Evolutionary conservation across 192 early-diverging fungal species (phyloP), one percentile per base, ranked within the genome.

Genomic region (Gonapodya prolifera): DNA sequence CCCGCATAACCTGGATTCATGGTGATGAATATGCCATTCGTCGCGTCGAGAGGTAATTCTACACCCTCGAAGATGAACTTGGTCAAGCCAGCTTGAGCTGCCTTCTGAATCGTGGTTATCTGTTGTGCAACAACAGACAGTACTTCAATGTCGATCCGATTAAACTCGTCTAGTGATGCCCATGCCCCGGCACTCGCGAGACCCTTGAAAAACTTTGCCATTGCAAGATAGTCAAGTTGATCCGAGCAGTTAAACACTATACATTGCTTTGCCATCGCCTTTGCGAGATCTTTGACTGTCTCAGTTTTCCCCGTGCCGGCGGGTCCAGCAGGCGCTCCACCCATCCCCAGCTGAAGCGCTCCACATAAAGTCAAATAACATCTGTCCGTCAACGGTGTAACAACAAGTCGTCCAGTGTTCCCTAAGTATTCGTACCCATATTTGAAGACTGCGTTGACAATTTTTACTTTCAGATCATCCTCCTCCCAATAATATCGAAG

Each of bases 1-100:
- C 88, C 88, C 0, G 88, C 88, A 79, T 89, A 89, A 34, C 88
- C 88, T n/a, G 88, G 88, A 82, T 89, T 89, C 88, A 89, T 89
- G n/a, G 88, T 89, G 70, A 89, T 89, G 71, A 89, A 89, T 69
- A 79, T 82, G 76, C 85, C 85, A 31, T 75, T 70, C 16, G 86
- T 84, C n/a, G 84, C 84, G 69, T 89, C 88, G 69, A 89, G 71
- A 35, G 77, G 84, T 45, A 89, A 76, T 77, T 89, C 88, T 2
- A 86, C 88, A 2, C 88, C 88, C 69, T 89, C 88, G 77, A 89
- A 89, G 0, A 82, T 79, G 78, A 89, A 89, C 2, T 75, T 80
- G 74, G 86, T 86, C 1, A 87, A 69, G 69, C 85, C 88, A 18
- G 85, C 85, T 0, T 84, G 85, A 77, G 87, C 88, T 0, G 88